These are phyloP conservation scores for Trichosporon faecale DNA, from an alignment of 1,284 basidiomycete genomes.

Conservation along the genomic window DNA sequence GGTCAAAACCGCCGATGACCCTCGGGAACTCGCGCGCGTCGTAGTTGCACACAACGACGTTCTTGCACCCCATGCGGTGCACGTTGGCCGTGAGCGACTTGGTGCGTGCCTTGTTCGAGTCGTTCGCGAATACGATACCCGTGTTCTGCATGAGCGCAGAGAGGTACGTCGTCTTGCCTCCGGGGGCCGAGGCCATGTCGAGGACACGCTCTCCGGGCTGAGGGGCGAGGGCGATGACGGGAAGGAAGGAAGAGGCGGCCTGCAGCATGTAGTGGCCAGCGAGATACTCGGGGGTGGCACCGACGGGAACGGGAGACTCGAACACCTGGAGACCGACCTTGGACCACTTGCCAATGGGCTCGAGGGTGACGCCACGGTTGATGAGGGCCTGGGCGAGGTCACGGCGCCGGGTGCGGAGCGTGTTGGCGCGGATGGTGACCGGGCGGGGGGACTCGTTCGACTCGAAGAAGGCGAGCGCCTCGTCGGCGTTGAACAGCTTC, in stretches of 20 bases:
- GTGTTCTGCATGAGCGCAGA: conserved; percentile 97
- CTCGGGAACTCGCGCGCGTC: conserved; percentile 99
- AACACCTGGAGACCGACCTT: conserved; percentile 98
- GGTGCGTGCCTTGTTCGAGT: conserved; percentile 89
- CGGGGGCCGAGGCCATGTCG: conserved; percentile 98
- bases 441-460: conserved; percentile 95
- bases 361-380: conserved; percentile 93
- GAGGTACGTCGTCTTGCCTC: conserved; percentile 96
- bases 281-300: conserved; percentile 96
- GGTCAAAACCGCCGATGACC: conserved; percentile 97
- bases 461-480: conserved; percentile 99
- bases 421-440: conserved; percentile 97
- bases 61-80: conserved; percentile 95
- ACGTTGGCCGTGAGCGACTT: conserved; percentile 97
- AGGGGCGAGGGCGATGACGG: conserved; percentile 90
- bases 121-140: conserved; percentile 96
- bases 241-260: conserved; percentile 97
- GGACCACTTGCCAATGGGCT: conserved; percentile 98
- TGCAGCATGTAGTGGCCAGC: conserved; percentile 99
- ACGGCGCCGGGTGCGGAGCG: conserved; percentile 84
- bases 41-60: conserved; percentile 95
- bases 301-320: conserved; percentile 92
- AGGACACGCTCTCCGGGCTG: conserved; percentile 91
- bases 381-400: conserved; percentile 93
- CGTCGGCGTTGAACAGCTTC: conserved; percentile 85